These are phyloP conservation scores for Nicotiana attenuata DNA, from an alignment of 257 asterid species.

Conservation along the genomic window DNA sequence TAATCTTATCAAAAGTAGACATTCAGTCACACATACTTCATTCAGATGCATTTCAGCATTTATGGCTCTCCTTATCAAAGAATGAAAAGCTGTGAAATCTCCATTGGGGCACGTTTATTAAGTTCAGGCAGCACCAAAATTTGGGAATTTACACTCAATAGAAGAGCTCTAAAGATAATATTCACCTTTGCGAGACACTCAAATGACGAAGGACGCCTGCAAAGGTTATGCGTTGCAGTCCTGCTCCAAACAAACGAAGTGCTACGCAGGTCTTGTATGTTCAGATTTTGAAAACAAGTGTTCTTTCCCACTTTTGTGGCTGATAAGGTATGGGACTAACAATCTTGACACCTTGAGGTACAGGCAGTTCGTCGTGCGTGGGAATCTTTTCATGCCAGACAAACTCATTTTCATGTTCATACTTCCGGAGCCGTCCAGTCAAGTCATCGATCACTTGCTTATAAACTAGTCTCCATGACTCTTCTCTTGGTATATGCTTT, in stretches of 20 bases:
- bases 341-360: constrained; percentile 40
- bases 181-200: neutral
- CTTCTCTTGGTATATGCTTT: constrained; percentile 40
- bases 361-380: constrained; percentile 26
- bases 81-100: neutral
- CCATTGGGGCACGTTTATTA: neutral
- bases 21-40: neutral
- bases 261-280: neutral
- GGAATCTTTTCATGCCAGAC: constrained; percentile 53
- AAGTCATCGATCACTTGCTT: constrained; percentile 35
- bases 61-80: neutral
- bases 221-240: neutral
- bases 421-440: constrained; percentile 32
- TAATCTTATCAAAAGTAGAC: too few species aligned
- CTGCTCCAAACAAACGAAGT: neutral
- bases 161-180: neutral
- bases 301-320: constrained; percentile 38
- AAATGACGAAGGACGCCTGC: neutral
- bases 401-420: constrained; percentile 55
- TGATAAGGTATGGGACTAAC: constrained; percentile 38
- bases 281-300: constrained; percentile 23
- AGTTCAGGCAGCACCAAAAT: neutral
- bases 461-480: constrained; percentile 37
- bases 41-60: neutral
- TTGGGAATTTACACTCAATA: neutral